phyloP scores from a whole-genome alignment of 2,329 filamentous ascomycete genomes.

The Rutstroemia sp. region DNA sequence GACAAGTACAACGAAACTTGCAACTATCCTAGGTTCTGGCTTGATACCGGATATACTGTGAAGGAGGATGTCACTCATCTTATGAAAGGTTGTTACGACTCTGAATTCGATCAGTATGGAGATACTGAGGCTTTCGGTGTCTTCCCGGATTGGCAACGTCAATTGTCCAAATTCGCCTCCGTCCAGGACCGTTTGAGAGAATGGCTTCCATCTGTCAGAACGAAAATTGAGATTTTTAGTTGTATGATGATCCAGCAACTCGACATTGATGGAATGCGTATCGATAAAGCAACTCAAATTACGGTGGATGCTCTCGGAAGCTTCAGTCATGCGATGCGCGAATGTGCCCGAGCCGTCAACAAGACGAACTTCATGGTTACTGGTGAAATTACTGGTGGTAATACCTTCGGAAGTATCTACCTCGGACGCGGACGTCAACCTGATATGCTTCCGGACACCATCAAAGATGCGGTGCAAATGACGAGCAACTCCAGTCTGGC shows the following conservation, averaged over 20 bases:
- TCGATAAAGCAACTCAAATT: conserved; percentile 59
- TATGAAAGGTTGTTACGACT: conserved; percentile 50
- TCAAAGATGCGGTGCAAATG: conserved; percentile 40
- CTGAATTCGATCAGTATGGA: conserved; percentile 48
- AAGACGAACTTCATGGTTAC: conserved; percentile 59
- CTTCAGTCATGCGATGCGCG: conserved; percentile 48
- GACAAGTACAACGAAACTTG: conserved; percentile 46
- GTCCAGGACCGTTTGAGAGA: conserved; percentile 61
- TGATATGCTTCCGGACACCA: conserved; percentile 40
- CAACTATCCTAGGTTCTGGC: conserved; percentile 54
- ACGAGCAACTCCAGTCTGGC: conserved; percentile 36
- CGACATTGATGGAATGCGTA: conserved; percentile 60
- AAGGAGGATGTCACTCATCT: conserved; percentile 38
- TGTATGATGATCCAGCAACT: conserved; percentile 55
- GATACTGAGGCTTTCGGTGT: conserved; percentile 57
- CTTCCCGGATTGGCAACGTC: conserved; percentile 54
- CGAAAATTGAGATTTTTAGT: conserved; percentile 52
- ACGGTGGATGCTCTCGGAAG: conserved; percentile 54
- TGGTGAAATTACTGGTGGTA: conserved; percentile 56
- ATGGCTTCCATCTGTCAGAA: conserved; percentile 50
- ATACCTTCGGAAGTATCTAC: conserved; percentile 52
- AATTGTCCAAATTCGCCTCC: conserved; percentile 58
- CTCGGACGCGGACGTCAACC: conserved; percentile 55
- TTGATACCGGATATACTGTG: conserved; percentile 39
- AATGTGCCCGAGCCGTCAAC: conserved; percentile 47